phyloP scores from a whole-genome alignment of 805 yeast genomes.

The Nakazawaea anatomiae region DNA sequence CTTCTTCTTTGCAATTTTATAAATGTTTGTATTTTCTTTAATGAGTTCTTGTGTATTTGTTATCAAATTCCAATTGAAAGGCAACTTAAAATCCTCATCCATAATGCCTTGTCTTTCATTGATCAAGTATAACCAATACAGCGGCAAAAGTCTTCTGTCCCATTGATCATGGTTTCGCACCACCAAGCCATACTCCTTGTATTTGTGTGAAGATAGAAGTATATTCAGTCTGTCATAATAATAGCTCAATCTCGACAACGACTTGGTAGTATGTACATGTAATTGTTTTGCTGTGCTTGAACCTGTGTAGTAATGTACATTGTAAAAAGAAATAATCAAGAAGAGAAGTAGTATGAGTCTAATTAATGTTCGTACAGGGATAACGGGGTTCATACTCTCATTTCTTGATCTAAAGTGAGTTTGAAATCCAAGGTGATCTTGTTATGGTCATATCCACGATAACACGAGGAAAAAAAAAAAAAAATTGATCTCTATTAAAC shows the following conservation, averaged over 20 bases:
- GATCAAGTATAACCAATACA: conserved; percentile 5
- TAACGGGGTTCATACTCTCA: neutral
- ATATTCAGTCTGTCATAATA: neutral
- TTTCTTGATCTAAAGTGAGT: neutral
- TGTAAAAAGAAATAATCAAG: neutral
- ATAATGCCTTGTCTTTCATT: neutral
- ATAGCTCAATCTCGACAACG: neutral
- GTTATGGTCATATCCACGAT: no score
- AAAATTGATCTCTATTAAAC: no score
- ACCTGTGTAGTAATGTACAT: neutral
- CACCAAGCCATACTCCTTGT: neutral
- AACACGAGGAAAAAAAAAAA: no score
- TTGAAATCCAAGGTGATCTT: no score
- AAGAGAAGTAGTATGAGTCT: neutral
- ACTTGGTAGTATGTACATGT: neutral
- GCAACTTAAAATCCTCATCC: conserved; percentile 2
- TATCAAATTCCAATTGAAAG: conserved; percentile 11
- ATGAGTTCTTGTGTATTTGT: neutral
- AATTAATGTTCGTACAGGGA: neutral
- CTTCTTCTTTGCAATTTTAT: neutral
- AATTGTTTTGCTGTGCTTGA: neutral
- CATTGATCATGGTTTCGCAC: neutral
- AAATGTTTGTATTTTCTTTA: neutral
- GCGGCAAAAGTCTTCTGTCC: conserved; percentile 6
- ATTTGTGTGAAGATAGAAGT: neutral